Evolutionary conservation across 2,329 filamentous ascomycete genomes (phyloP), one percentile per base, ranked within the genome.

Genomic region (Phaeosphaeria sp.): DNA sequence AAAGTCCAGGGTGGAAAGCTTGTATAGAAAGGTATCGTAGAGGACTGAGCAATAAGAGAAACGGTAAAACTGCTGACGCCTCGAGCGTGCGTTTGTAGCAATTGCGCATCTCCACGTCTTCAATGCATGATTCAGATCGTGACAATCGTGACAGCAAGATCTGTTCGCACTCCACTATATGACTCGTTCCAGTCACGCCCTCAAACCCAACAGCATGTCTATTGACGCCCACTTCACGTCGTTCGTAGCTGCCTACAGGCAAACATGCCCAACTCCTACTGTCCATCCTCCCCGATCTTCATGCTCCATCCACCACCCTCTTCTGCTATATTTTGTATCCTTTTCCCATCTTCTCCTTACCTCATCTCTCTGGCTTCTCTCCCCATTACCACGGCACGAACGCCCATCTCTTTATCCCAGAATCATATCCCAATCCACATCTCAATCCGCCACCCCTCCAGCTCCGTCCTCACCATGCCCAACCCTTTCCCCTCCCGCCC

Each of bases 1-100:
- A 77, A 73, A 59, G 66, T 77, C 11, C 60, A 65, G 6, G 74
- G 74, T 0, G 72, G 71, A 8, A 69, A 63, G 36, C 61, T 78
- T 33, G 66, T 64, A 15, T 78, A 63, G 59, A 47, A 18, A 18
- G 13, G 6, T 40, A 33, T 49, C 25, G 15, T 30, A 53, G 17
- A 46, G 17, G 25, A 17, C 22, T 47, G n/a, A 18, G 6, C 17
- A 24, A 36, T 18, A 20, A 20, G 24, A 39, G 9, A 33, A 15
- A 47, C 15, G 25, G 5, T 25, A n/a, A n/a, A n/a, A n/a, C n/a
- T 7, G 11, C 18, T 42, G n/a, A 27, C 15, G 18, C 18, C 17
- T 11, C 17, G 17, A 42, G 7, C 44, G 21, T 48, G n/a, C n/a
- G n/a, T n/a, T n/a, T n/a, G n/a, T n/a, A n/a, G n/a, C n/a, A n/a